phyloP scores from a whole-genome alignment of 2,329 filamentous ascomycete genomes.

The Beauveria pseudobassiana region DNA sequence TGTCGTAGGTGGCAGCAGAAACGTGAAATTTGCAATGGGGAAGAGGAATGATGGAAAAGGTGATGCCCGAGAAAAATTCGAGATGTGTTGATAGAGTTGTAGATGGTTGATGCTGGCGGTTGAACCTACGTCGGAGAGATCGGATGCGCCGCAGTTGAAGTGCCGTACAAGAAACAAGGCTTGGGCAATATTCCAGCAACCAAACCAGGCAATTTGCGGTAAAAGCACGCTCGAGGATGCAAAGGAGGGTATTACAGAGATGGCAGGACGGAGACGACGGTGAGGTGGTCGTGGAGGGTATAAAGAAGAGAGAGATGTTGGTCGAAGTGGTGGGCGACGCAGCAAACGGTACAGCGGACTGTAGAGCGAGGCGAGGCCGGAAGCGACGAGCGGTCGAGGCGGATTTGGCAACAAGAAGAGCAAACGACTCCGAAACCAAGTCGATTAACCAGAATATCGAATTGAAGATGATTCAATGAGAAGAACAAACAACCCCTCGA shows the following conservation, averaged over 20 bases:
- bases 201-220: not conserved
- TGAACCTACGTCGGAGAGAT: conserved; percentile 9
- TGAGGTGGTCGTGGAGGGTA: not conserved
- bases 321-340: not conserved
- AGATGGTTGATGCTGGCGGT: not conserved
- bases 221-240: not conserved
- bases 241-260: not conserved
- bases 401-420: not conserved
- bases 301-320: not conserved
- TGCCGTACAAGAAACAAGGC: not conserved
- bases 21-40: not conserved
- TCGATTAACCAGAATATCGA: not conserved
- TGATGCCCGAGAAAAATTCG: not conserved
- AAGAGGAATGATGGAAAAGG: not conserved
- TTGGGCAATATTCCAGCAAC: conserved; percentile 13
- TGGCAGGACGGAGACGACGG: not conserved
- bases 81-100: not conserved
- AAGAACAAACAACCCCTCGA: conserved; percentile 2
- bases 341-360: not conserved
- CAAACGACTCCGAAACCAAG: not conserved
- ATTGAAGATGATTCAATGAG: not conserved
- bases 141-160: not conserved
- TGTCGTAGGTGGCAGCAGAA: too few species aligned
- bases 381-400: conserved; percentile 6
- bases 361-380: not conserved